Conservation (phyloP, 2,329 filamentous ascomycete species). For the Grosmannia penicillata region DNA sequence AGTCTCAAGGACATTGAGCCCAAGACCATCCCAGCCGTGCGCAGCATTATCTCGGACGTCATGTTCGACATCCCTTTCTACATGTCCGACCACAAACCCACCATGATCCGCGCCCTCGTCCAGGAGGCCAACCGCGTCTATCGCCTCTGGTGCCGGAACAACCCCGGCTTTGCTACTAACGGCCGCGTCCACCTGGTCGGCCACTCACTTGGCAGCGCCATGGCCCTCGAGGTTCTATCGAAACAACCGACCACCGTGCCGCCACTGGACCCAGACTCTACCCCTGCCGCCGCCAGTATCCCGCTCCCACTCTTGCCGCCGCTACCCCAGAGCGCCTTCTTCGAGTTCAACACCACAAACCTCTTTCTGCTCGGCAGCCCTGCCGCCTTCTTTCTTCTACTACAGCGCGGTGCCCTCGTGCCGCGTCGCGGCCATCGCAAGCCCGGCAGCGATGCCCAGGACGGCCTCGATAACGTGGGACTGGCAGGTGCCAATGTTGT, state of each 20-base stretch:
- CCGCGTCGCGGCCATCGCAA: constrained; percentile 67
- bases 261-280: constrained; percentile 27
- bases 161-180: constrained; percentile 65
- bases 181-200: constrained; percentile 86
- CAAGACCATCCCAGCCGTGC: constrained; percentile 77
- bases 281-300: too few species aligned
- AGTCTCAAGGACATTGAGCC: constrained; percentile 81
- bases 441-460: constrained; percentile 52
- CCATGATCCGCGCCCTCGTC: constrained; percentile 83
- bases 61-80: constrained; percentile 99
- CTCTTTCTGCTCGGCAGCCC: constrained; percentile 85
- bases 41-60: constrained; percentile 87
- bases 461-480: constrained; percentile 30
- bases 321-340: constrained; percentile 34
- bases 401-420: constrained; percentile 57
- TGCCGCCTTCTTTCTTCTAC: constrained; percentile 78
- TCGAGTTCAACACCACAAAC: constrained; percentile 86
- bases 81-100: constrained; percentile 87
- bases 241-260: constrained; percentile 67
- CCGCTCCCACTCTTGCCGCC: too few species aligned
- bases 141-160: constrained; percentile 85
- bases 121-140: constrained; percentile 93
- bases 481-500: too few species aligned
- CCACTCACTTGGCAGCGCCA: constrained; percentile 86
- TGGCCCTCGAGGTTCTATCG: constrained; percentile 84